Evolutionary conservation across 2,329 filamentous ascomycete genomes (phyloP).

Genomic region (Fragosphaeria purpurea): DNA sequence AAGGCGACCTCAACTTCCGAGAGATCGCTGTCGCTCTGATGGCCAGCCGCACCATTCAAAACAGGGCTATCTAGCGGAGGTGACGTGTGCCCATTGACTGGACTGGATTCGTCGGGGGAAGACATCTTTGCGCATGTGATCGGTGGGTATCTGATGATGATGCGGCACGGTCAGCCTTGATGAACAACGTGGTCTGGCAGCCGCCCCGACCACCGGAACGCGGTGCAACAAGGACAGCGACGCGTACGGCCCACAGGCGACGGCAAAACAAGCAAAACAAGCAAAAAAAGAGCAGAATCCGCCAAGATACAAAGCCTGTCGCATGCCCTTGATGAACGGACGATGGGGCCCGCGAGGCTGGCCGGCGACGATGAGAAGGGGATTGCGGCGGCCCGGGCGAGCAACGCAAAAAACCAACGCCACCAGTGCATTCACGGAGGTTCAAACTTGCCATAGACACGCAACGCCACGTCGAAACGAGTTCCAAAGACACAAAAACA

Average conservation of each 20-base stretch:
- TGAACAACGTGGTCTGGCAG: not conserved
- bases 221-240: too few relatives aligned
- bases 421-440: slow-evolving; percentile 2
- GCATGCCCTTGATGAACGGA: slow-evolving; percentile 8
- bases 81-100: slow-evolving; percentile 57
- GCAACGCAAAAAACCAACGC: not conserved
- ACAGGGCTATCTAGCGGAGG: slow-evolving; percentile 38
- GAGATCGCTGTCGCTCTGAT: slow-evolving; percentile 63
- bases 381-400: slow-evolving; percentile 6
- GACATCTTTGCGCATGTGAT: slow-evolving; percentile 53
- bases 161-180: slow-evolving; percentile 37
- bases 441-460: not conserved
- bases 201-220: too few relatives aligned
- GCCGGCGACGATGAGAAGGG: slow-evolving; percentile 11
- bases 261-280: not conserved
- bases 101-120: slow-evolving; percentile 49
- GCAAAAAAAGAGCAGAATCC: not conserved
- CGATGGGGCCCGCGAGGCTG: slow-evolving; percentile 3
- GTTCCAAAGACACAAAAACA: not conserved
- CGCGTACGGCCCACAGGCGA: not conserved
- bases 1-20: slow-evolving; percentile 56
- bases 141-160: slow-evolving; percentile 49
- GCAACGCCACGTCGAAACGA: not conserved
- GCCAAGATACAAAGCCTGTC: slow-evolving; percentile 8
- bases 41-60: slow-evolving; percentile 25